Base-by-base conservation (phyloP, 768 basidiomycete genomes). In the Coprinellus aureogranulatus region DNA sequence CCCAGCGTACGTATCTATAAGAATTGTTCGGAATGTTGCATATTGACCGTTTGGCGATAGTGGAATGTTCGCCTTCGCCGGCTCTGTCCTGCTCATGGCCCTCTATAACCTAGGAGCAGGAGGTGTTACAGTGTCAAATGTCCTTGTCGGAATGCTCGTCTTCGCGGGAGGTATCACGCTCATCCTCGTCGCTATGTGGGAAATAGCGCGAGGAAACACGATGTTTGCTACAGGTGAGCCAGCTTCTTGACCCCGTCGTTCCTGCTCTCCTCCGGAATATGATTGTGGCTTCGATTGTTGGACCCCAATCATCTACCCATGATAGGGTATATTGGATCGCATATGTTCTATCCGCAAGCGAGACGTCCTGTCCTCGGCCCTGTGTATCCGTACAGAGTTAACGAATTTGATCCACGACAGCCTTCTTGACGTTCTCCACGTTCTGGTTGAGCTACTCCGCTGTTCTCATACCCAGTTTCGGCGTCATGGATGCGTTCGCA, bases 61-160 rank as follows among this genome's bases (percentile, higher is more conserved):
- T 22, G 57, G 57, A 45, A 58, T 58, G 57, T 58, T 58, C 23
- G 57, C 57, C 2, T 58, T 58, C 44, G 57, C 57, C 4, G 57
- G 51, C 3, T 53, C 57, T 14, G 26, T 30, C 16, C 31, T 58
- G 9, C 44, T 58, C 2, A 45, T 58, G 44, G 51, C 31, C 5
- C 30, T 58, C 18, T 58, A 58, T 28, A 58, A 58, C 51, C 57
- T 58, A 30, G 26, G 26, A 22, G 57, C 57, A 4, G 57, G 57
- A 46, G 57, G 57, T 2, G 57, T 58, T 6, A 39, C 30, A 4
- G 27, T 39, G 22, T 50, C 57, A 12, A 58, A 58, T 42, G 57
- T 58, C 27, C 57, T 58, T 26, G 57, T 58, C 44, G 57, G 57
- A 6, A 58, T 58, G 57, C 57, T 58, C 28, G 31, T 58, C 28